A percentile compares a stretch with the other conserved stretches of the same genome.
Conservation (phyloP, 2,329 filamentous ascomycete species). For the Monilinia laxa region DNA sequence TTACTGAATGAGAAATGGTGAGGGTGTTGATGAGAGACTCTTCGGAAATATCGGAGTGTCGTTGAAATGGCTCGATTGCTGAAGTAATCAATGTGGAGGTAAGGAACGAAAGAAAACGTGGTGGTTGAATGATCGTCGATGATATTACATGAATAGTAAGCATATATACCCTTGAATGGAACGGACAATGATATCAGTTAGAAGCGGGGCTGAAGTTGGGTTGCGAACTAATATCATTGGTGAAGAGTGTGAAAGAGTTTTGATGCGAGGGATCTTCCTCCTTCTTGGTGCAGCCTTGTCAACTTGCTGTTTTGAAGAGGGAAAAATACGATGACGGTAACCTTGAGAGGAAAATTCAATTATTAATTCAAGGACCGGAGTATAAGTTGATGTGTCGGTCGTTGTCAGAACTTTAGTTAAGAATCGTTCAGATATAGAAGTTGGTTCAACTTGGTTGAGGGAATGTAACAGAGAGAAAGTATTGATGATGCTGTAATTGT, state of each 20-base stretch:
- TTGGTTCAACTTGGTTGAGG: too few relatives aligned
- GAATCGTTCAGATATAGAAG: too few relatives aligned
- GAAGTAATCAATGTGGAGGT: not conserved
- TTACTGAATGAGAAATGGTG: conserved; percentile 7
- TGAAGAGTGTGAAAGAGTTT: too few relatives aligned
- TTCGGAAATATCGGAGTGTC: conserved; percentile 18
- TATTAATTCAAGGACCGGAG: not conserved
- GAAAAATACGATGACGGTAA: not conserved
- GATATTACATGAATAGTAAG: not conserved
- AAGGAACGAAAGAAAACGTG: conserved; percentile 7
- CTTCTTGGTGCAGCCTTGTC: conserved; percentile 3
- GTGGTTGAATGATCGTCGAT: conserved; percentile 18
- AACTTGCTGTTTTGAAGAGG: conserved; percentile 9
- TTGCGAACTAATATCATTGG: too few relatives aligned
- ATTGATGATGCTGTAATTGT: too few relatives aligned
- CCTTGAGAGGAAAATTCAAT: not conserved
- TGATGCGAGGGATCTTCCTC: not conserved
- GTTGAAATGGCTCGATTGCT: conserved; percentile 12
- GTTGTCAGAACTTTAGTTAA: too few relatives aligned
- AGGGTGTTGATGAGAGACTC: conserved; percentile 10
- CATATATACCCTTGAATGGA: not conserved
- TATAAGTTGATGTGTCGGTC: not conserved
- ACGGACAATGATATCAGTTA: not conserved
- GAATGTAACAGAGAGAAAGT: too few relatives aligned
- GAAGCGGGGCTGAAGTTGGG: too few relatives aligned